phyloP scores from a whole-genome alignment of 768 basidiomycete species.

The Trametes maxima region DNA sequence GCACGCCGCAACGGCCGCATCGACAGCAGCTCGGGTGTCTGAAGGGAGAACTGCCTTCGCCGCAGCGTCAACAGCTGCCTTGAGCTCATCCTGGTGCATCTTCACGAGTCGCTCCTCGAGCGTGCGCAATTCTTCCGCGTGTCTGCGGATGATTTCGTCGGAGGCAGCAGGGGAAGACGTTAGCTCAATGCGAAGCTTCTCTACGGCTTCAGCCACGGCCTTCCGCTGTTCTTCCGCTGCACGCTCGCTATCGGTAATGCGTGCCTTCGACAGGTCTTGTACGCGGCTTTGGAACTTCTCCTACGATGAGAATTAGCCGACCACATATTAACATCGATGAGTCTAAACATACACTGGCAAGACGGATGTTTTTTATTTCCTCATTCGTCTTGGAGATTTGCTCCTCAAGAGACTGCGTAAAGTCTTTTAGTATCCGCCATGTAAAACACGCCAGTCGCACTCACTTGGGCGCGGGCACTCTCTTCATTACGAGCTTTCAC shows the following conservation, averaged over 20 bases:
- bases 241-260: conserved; percentile 48
- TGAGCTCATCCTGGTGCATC: conserved; percentile 56
- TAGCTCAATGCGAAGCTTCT: conserved; percentile 54
- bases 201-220: conserved; percentile 58
- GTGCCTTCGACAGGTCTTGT: conserved; percentile 52
- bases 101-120: conserved; percentile 55
- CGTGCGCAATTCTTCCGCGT: conserved; percentile 59
- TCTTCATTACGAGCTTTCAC: conserved; percentile 63
- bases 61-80: conserved; percentile 54
- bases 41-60: conserved; percentile 34
- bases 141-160: conserved; percentile 51
- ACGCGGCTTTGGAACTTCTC: conserved; percentile 64
- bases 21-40: conserved; percentile 51
- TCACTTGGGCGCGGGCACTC: conserved; percentile 58
- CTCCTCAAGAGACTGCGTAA: conserved; percentile 24
- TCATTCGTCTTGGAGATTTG: conserved; percentile 30
- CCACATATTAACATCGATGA: not conserved
- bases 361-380: conserved; percentile 27
- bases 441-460: not conserved
- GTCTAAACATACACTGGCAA: conserved; percentile 25
- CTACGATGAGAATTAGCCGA: conserved; percentile 36
- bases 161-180: conserved; percentile 29
- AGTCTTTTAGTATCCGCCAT: not conserved
- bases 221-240: conserved; percentile 46
- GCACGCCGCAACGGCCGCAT: conserved; percentile 47